Conservation (phyloP, 2,329 filamentous ascomycete genomes). For the Metarhizium anisopliae region DNA sequence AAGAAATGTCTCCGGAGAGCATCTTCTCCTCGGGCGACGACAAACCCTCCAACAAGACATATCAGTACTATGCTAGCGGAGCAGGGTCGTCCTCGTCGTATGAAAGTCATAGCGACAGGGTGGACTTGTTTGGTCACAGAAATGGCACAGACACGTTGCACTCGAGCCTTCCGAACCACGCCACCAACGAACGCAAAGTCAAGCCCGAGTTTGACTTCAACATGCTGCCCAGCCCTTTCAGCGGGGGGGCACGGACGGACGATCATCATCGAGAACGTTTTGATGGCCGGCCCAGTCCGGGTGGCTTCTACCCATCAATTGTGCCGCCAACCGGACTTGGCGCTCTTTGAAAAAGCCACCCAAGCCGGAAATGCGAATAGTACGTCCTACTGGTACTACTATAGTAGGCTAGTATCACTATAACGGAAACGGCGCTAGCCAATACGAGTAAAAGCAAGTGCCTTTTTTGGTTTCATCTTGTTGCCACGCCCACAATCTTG, state of each 20-base stretch:
- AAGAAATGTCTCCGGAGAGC: conserved; percentile 41
- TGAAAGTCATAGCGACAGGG: conserved; percentile 35
- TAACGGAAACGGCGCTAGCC: conserved; percentile 1
- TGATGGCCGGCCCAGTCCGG: conserved; percentile 42
- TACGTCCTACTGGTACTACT: no score
- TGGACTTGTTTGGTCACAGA: conserved; percentile 41
- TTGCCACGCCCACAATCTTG: not conserved
- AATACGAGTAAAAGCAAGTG: not conserved
- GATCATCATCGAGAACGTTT: conserved; percentile 35
- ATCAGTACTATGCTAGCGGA: conserved; percentile 42
- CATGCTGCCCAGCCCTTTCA: conserved; percentile 37
- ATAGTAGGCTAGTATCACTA: not conserved
- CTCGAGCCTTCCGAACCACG: conserved; percentile 18
- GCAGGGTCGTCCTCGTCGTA: conserved; percentile 34
- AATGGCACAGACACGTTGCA: conserved; percentile 24
- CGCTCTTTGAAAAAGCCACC: conserved; percentile 29
- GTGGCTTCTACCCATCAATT: conserved; percentile 44
- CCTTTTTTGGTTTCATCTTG: conserved; percentile 1
- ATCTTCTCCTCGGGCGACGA: conserved; percentile 43
- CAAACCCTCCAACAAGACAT: conserved; percentile 38
- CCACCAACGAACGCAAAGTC: conserved; percentile 25
- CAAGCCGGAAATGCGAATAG: not conserved
- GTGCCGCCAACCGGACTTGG: conserved; percentile 34
- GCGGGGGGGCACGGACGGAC: conserved; percentile 19
- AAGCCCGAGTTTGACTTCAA: conserved; percentile 40